These are phyloP conservation scores for Claviceps spartinae DNA, from an alignment of 2,329 filamentous ascomycete species.

Conservation along the genomic window DNA sequence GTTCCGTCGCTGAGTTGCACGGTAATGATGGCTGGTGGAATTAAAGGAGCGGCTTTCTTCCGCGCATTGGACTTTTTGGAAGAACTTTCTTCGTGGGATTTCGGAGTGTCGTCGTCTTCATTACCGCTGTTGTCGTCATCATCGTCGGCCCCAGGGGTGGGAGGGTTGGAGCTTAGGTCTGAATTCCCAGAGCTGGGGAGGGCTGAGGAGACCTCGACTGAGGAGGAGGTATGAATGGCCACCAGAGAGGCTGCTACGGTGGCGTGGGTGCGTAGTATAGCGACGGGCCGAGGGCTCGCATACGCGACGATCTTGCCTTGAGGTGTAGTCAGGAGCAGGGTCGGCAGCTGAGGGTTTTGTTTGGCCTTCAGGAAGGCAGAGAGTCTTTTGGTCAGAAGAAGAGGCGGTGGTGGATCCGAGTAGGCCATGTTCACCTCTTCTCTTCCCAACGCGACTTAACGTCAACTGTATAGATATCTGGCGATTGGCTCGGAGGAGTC, in stretches of 20 bases:
- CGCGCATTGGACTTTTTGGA: not conserved
- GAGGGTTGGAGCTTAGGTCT: conserved; percentile 13
- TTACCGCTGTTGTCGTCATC: conserved; percentile 13
- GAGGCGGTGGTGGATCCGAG: conserved; percentile 33
- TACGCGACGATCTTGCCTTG: conserved; percentile 52
- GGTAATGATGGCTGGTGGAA: conserved; percentile 33
- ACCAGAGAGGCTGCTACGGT: conserved; percentile 51
- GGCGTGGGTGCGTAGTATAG: conserved; percentile 46
- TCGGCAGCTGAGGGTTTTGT: conserved; percentile 42
- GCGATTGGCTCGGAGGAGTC: not conserved
- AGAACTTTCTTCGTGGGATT: not conserved
- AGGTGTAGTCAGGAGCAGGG: conserved; percentile 44
- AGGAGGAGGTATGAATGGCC: conserved; percentile 38
- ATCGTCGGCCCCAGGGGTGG: conserved; percentile 12
- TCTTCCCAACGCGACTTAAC: not conserved
- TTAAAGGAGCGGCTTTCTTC: conserved; percentile 8
- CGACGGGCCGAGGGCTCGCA: conserved; percentile 40
- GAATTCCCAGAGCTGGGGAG: conserved; percentile 23
- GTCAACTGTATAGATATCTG: no score
- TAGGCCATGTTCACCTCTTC: conserved; percentile 17
- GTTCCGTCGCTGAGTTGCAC: conserved; percentile 46
- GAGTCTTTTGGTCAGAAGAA: conserved; percentile 53
- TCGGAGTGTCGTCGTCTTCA: not conserved
- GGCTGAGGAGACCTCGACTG: conserved; percentile 27
- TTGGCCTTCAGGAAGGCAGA: conserved; percentile 47